Evolutionary conservation across 2,329 filamentous ascomycete species (phyloP), one percentile per base, ranked within the genome.

Genomic region (Ophiostoma himal-ulmi): DNA sequence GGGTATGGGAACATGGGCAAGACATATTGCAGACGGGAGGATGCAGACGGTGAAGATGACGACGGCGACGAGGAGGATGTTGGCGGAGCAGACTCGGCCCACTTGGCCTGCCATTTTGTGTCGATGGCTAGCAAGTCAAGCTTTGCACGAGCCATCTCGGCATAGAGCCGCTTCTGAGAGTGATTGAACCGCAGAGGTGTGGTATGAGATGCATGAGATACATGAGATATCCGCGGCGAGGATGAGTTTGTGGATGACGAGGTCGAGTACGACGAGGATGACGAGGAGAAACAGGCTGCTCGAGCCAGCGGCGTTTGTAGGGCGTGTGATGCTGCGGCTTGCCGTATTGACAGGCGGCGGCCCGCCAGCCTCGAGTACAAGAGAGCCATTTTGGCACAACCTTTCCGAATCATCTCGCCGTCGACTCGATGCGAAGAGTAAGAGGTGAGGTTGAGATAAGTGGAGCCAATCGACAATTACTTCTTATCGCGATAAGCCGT

Each of bases 1-100:
- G 93, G 93, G 78, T 97, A 97, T 0, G 93, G 93, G 77, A 96
- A 96, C 93, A 97, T 97, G 74, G 93, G 90, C 69, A 96, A 83
- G 73, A 96, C 87, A 78, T 94, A 96, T 78, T 83, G 84, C 71
- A 44, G 48, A 4, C 80, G 79, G 60, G 79, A 75, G 62, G 79
- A 75, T 48, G 66, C 10, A 0, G 68, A 22, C 1, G 13, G 13
- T 4, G 68, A 34, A 11, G 26, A 30, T 30, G 26, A 30, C 26
- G 26, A 30, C 3, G 60, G 3, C 1, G 67, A 36, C 0, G 36
- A 14, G 7, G 39, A 8, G 13, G 36, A 6, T 1, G 67, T 37
- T 22, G 48, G 11, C 1, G 54, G 78, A 73, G 70, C 72, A 66
- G 41, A 73, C 14, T 65, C 39, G 20, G 76, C 76, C 84, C 85